These are phyloP conservation scores for Brettanomyces bruxellensis DNA, from an alignment of 805 yeast genomes.

Conservation along the genomic window DNA sequence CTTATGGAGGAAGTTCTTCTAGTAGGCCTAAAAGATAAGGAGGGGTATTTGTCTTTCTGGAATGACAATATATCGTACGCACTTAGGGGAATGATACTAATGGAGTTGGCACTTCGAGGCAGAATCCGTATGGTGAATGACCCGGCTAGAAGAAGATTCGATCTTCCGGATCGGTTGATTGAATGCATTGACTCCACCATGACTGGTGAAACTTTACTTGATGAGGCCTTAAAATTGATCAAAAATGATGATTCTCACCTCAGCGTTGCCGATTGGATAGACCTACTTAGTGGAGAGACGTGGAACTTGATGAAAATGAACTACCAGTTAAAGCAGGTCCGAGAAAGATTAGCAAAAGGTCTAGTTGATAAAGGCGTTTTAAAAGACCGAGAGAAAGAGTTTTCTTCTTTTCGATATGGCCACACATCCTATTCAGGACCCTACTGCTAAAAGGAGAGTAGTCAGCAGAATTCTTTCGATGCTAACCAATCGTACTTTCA, in stretches of 20 bases:
- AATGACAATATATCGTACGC: conserved; percentile 96
- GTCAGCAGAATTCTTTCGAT: conserved; percentile 62
- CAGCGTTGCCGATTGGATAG: conserved; percentile 87
- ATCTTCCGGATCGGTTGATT: conserved; percentile 76
- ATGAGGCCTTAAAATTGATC: conserved; percentile 88
- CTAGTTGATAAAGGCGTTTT: conserved; percentile 93
- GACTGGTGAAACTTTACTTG: conserved; percentile 92
- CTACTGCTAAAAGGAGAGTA: conserved; percentile 73
- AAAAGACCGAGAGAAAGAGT: conserved; percentile 90
- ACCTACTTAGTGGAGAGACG: conserved; percentile 87
- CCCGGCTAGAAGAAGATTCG: conserved; percentile 83
- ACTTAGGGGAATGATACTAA: conserved; percentile 82
- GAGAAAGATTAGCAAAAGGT: conserved; percentile 94
- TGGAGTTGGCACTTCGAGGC: conserved; percentile 88
- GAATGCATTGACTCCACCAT: conserved; percentile 79
- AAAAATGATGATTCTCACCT: conserved; percentile 71
- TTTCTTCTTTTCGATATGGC: conserved; percentile 97
- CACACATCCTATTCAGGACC: conserved; percentile 91
- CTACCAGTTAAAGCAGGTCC: conserved; percentile 93
- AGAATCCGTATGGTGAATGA: conserved; percentile 85
- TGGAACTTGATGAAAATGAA: conserved; percentile 94
- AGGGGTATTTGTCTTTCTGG: conserved; percentile 96
- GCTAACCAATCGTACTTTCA: conserved; percentile 64
- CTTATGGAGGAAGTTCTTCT: conserved; percentile 94
- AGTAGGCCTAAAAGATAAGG: conserved; percentile 90